Percentiles rank a stretch among this genome's conserved stretches.
Evolutionary conservation across 768 basidiomycete genomes (phyloP).

Genomic region (Kwoniella dejecticola): DNA sequence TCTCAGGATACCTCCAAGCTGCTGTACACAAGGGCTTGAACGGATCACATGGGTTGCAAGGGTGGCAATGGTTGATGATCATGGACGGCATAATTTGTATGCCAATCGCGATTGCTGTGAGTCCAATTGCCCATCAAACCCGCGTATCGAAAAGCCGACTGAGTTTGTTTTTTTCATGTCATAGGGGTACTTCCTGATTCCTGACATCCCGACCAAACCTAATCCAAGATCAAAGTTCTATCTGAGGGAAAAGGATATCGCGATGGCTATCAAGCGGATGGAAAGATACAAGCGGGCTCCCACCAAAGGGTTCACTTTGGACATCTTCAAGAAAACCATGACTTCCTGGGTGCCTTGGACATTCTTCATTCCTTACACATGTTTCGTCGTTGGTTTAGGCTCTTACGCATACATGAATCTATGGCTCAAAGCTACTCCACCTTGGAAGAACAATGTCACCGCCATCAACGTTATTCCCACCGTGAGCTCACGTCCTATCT

Average conservation of each 20-base stretch:
- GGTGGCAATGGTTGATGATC: constrained; percentile 33
- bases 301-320: constrained; percentile 25
- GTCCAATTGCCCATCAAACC: neutral
- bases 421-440: constrained; percentile 28
- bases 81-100: constrained; percentile 31
- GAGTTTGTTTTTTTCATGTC: too few relatives aligned
- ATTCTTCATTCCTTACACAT: constrained; percentile 31
- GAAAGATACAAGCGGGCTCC: constrained; percentile 19
- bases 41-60: constrained; percentile 23
- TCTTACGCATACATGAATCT: constrained; percentile 37
- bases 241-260: constrained; percentile 27
- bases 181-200: constrained; percentile 34
- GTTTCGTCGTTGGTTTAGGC: constrained; percentile 26
- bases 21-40: constrained; percentile 26
- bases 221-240: constrained; percentile 24
- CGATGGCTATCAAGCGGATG: constrained; percentile 20
- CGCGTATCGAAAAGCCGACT: neutral
- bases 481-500: constrained; percentile 5
- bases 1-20: constrained; percentile 27
- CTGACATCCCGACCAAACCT: constrained; percentile 20
- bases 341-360: constrained; percentile 27
- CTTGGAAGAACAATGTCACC: constrained; percentile 18
- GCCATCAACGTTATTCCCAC: constrained; percentile 38
- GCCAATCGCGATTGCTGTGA: constrained; percentile 31
- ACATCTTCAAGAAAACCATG: constrained; percentile 31